phyloP scores from a whole-genome alignment of 2,329 filamentous ascomycete species.

The Alternaria sp. region DNA sequence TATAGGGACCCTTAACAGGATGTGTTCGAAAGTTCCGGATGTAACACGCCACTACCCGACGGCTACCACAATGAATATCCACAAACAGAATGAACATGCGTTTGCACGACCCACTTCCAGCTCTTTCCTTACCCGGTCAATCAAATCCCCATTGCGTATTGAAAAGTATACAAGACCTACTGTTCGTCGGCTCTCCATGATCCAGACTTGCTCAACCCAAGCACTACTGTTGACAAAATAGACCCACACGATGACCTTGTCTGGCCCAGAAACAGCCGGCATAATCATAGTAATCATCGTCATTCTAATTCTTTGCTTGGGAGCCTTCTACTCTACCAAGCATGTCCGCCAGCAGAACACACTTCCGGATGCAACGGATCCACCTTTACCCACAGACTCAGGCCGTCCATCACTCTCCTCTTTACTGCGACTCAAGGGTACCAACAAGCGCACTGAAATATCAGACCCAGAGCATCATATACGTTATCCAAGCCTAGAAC shows the following conservation, averaged over 20 bases:
- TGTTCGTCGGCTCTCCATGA: not conserved
- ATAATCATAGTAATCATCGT: not conserved
- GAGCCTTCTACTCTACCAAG: not conserved
- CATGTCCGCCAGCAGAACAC: not conserved
- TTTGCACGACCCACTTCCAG: not conserved
- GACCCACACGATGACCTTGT: not conserved
- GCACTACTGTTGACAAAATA: not conserved
- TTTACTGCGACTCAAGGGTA: too few species aligned
- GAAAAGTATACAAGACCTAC: not conserved
- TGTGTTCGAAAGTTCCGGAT: not conserved
- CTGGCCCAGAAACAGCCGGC: not conserved
- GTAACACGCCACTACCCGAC: conserved; percentile 3
- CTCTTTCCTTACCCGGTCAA: not conserved
- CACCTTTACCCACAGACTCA: not conserved
- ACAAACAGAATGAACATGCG: conserved; percentile 1
- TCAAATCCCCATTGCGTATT: not conserved
- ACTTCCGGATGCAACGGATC: not conserved
- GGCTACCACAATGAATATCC: conserved; percentile 1
- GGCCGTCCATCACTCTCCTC: not conserved
- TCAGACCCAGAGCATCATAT: not conserved
- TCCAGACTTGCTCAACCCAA: too few species aligned
- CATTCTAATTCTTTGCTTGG: not conserved
- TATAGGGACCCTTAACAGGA: not conserved
- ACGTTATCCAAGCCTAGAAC: conserved; percentile 2
- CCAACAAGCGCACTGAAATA: not conserved